A percentile compares a stretch with the other conserved stretches of the same genome.
These are phyloP conservation scores for Ramalina intermedia DNA, from an alignment of 495 filamentous ascomycete species.

Conservation along the genomic window DNA sequence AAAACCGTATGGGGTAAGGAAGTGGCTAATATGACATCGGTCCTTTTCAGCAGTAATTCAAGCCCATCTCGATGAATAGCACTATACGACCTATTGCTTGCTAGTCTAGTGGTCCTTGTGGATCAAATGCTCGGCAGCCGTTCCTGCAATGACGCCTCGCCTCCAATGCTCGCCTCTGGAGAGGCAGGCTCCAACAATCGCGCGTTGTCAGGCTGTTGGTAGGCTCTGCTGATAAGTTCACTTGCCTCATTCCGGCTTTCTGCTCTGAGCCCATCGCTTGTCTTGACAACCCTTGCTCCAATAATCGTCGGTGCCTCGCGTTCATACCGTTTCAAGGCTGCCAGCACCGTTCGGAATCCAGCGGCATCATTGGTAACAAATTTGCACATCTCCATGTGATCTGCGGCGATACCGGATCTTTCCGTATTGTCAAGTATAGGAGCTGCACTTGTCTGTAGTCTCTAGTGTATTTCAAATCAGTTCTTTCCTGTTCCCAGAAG, in stretches of 20 bases:
- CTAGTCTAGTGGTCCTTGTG: too few species aligned
- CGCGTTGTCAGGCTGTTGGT: too few species aligned
- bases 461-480: slow-evolving; percentile 17
- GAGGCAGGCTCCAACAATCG: too few species aligned
- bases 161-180: too few species aligned
- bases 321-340: slow-evolving; percentile 12
- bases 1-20: too few species aligned
- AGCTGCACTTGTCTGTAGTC: slow-evolving; percentile 13
- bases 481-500: slow-evolving; percentile 31
- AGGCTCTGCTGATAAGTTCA: slow-evolving; percentile 1
- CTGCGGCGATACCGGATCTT: slow-evolving; percentile 18
- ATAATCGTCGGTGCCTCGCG: slow-evolving; percentile 5
- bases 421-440: slow-evolving; percentile 14
- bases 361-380: slow-evolving; percentile 30
- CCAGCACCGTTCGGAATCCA: slow-evolving; percentile 12
- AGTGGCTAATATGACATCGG: too few species aligned
- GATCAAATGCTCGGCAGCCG: too few species aligned
- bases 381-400: slow-evolving; percentile 19
- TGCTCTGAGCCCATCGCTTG: slow-evolving; percentile 2
- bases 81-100: too few species aligned
- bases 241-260: slow-evolving; percentile 6
- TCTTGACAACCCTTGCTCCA: slow-evolving; percentile 1
- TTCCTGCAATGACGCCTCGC: too few species aligned
- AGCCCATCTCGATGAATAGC: too few species aligned
- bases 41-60: too few species aligned